A percentile compares a stretch with the other conserved stretches of the same genome.
phyloP scores from a whole-genome alignment of 495 filamentous ascomycete species.

The Neurospora pannonica region DNA sequence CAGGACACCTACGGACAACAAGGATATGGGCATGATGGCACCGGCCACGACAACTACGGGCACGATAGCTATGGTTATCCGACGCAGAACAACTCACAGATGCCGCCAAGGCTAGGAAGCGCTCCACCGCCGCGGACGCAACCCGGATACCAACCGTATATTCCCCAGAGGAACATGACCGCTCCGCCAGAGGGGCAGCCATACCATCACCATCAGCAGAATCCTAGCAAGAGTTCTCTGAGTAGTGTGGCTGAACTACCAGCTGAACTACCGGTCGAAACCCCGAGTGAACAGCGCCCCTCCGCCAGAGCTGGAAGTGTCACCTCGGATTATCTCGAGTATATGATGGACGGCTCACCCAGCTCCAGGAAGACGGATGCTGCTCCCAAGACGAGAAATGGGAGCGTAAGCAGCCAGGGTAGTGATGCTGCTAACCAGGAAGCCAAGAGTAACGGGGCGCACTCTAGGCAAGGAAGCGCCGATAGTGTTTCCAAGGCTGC shows the following conservation, averaged over 20 bases:
- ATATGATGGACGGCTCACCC: background rate
- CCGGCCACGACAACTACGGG: constrained; percentile 29
- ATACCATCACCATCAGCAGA: constrained; percentile 16
- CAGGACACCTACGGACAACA: constrained; percentile 4
- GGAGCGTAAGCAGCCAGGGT: background rate
- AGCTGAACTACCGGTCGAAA: background rate
- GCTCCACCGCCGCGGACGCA: constrained; percentile 28
- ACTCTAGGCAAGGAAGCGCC: background rate
- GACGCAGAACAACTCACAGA: constrained; percentile 25
- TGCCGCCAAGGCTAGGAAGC: constrained; percentile 26
- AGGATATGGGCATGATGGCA: constrained; percentile 20
- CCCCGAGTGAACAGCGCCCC: background rate
- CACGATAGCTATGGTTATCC: constrained; percentile 19
- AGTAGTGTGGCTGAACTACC: constrained; percentile 12
- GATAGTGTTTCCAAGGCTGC: background rate
- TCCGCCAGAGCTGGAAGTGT: background rate
- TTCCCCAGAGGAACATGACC: constrained; percentile 42
- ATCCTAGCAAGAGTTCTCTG: constrained; percentile 21
- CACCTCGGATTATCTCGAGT: background rate
- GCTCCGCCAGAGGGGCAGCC: constrained; percentile 28
- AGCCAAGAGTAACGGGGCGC: background rate
- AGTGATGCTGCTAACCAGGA: background rate
- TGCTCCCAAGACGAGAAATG: background rate
- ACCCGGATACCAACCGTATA: constrained; percentile 18
- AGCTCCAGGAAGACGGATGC: background rate